A percentile compares a stretch with the other conserved stretches of the same genome.
phyloP scores from a whole-genome alignment of 257 asterid genomes.

The Primulina tabacum region DNA sequence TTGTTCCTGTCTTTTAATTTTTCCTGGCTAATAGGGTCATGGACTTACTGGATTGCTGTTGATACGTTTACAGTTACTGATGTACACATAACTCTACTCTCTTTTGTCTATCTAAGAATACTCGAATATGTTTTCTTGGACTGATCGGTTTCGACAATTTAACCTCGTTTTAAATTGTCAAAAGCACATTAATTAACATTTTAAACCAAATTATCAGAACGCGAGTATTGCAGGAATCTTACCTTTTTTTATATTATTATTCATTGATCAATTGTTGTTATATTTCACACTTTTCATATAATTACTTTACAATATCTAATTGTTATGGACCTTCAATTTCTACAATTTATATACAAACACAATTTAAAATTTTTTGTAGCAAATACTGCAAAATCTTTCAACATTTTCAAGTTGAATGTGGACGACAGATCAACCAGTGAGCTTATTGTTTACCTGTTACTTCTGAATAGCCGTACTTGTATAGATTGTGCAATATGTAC shows the following conservation, averaged over 20 bases:
- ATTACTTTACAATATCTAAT: no score
- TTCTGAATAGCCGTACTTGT: neutral
- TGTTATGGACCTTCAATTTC: no score
- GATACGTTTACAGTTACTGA: conserved; percentile 7
- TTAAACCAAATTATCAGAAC: no score
- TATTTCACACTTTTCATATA: no score
- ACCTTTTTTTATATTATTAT: no score
- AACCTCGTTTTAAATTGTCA: neutral
- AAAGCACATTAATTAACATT: neutral
- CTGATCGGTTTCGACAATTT: neutral
- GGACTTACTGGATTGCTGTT: neutral
- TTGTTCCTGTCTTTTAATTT: conserved; percentile 14
- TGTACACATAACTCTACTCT: neutral
- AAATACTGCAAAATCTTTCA: no score
- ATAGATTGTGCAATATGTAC: neutral
- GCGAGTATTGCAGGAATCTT: no score
- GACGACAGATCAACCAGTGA: neutral
- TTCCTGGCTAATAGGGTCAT: neutral
- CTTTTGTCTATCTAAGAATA: neutral
- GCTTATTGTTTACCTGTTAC: neutral
- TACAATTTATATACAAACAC: no score
- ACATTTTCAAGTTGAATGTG: neutral
- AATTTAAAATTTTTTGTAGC: no score
- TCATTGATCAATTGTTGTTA: no score
- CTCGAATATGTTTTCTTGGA: neutral